phyloP scores from a whole-genome alignment of 106 monocot genomes.

The Dendrobium catenatum region DNA sequence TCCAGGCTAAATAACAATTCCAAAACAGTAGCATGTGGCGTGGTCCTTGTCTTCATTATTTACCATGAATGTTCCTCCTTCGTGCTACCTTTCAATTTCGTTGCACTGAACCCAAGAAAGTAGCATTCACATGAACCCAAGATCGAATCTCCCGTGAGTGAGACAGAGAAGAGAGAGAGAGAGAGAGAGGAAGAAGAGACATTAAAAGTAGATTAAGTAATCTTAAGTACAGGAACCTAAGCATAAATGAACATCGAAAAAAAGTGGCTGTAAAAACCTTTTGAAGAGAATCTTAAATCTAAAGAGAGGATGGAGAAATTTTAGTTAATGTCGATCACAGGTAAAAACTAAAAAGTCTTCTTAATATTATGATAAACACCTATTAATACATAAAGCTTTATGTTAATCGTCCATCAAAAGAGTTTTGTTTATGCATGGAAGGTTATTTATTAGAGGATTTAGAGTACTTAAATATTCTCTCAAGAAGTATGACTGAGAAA shows the following conservation, averaged over 20 bases:
- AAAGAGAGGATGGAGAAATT: too few species aligned
- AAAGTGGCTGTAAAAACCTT: too few species aligned
- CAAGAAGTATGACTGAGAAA: too few species aligned
- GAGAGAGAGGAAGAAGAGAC: background rate
- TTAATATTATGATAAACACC: too few species aligned
- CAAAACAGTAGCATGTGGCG: conserved; percentile 3
- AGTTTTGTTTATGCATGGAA: too few species aligned
- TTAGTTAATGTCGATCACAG: too few species aligned
- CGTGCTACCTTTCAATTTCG: background rate
- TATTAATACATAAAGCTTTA: too few species aligned
- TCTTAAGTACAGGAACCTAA: background rate
- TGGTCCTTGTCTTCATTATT: background rate
- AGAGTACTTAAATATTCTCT: too few species aligned
- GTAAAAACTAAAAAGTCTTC: too few species aligned
- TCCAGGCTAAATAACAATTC: background rate
- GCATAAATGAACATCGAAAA: background rate
- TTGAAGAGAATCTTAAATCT: too few species aligned
- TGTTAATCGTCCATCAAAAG: too few species aligned
- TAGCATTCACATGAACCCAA: conserved; percentile 1
- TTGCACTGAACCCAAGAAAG: conserved; percentile 4
- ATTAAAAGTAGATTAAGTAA: background rate
- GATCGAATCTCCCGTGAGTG: background rate
- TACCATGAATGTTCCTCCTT: conserved; percentile 4
- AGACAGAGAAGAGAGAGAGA: conserved; percentile 1
- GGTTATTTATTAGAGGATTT: too few species aligned